phyloP scores from a whole-genome alignment of 768 basidiomycete species.

The Termitomyces sp. region DNA sequence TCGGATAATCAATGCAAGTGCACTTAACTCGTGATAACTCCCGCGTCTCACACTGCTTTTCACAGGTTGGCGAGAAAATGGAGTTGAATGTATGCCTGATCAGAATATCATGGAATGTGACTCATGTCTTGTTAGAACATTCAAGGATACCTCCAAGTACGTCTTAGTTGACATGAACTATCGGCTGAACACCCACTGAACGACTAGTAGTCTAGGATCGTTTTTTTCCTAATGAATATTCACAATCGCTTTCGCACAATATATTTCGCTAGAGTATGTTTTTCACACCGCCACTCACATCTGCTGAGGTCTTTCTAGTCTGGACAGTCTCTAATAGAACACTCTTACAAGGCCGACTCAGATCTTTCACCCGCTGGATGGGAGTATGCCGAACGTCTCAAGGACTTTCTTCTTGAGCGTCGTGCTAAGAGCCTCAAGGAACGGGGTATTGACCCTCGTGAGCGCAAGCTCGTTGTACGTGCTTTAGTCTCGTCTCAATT shows the following conservation, averaged over 20 bases:
- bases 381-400: constrained; percentile 90
- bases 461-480: constrained; percentile 67
- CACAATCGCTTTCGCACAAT: constrained; percentile 92
- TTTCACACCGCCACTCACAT: not conserved
- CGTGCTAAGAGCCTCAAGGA: constrained; percentile 75
- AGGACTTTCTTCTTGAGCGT: constrained; percentile 86
- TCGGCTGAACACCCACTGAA: constrained; percentile 7
- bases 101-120: not conserved
- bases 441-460: constrained; percentile 59
- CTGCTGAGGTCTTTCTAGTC: constrained; percentile 52
- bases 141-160: constrained; percentile 83
- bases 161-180: constrained; percentile 7
- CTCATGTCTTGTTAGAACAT: constrained; percentile 53
- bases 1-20: constrained; percentile 83
- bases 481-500: not conserved
- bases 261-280: constrained; percentile 89
- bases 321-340: constrained; percentile 97
- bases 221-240: constrained; percentile 99
- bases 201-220: constrained; percentile 72
- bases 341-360: constrained; percentile 98
- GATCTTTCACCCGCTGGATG: constrained; percentile 93
- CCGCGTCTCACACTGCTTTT: not conserved
- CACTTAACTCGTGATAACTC: not conserved
- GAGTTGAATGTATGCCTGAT: constrained; percentile 74
- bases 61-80: constrained; percentile 91